Conservation (phyloP, 352 stramenopile genomes). For the Hyphochytrium catenoides region DNA sequence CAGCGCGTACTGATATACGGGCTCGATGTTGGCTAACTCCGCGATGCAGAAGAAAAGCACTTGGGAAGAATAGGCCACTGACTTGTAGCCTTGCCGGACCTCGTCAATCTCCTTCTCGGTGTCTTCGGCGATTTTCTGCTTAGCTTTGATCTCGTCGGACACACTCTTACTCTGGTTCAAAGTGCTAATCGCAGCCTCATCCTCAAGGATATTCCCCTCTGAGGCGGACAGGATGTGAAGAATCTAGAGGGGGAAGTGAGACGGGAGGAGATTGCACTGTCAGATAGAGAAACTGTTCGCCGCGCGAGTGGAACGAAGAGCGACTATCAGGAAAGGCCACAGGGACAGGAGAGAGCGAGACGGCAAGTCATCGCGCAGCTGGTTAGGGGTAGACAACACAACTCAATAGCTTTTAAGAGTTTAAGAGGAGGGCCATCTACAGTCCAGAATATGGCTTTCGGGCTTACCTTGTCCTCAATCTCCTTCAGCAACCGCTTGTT, state of each 20-base stretch:
- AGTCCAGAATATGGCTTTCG: too few relatives aligned
- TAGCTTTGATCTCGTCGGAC: constrained; percentile 75
- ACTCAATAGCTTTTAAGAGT: too few relatives aligned
- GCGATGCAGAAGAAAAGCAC: constrained; percentile 85
- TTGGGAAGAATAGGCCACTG: constrained; percentile 63
- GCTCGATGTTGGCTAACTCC: constrained; percentile 75
- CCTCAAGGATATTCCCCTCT: constrained; percentile 76
- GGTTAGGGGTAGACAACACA: too few relatives aligned
- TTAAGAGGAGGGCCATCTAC: too few relatives aligned
- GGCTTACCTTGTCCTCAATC: constrained; percentile 58
- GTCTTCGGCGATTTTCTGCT: constrained; percentile 64
- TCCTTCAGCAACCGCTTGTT: constrained; percentile 75
- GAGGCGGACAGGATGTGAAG: constrained; percentile 69
- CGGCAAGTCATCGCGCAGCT: too few relatives aligned
- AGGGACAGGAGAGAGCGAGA: too few relatives aligned
- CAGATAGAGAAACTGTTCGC: too few relatives aligned
- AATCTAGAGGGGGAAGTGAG: constrained; percentile 25
- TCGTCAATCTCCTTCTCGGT: constrained; percentile 70
- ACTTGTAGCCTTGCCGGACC: constrained; percentile 60
- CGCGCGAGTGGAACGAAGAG: too few relatives aligned
- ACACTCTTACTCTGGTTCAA: constrained; percentile 71
- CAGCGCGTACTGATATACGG: constrained; percentile 75
- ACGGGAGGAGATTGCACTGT: too few relatives aligned
- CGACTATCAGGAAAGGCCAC: too few relatives aligned
- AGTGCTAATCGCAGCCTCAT: constrained; percentile 73